phyloP scores from a whole-genome alignment of 495 filamentous ascomycete species.

The Pyrenula massariospora region DNA sequence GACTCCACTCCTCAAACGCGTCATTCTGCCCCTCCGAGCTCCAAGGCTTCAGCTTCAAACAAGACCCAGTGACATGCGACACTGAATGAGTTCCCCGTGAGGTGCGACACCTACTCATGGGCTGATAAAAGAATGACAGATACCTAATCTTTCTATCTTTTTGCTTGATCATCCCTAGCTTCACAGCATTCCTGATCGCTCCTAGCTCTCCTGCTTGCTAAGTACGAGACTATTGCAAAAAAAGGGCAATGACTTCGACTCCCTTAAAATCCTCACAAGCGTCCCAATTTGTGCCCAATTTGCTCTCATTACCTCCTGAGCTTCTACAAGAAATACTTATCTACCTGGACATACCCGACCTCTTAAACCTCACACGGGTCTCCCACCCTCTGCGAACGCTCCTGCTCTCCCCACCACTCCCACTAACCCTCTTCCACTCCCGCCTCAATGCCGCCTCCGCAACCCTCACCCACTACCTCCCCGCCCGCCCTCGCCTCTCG shows the following conservation, averaged over 20 bases:
- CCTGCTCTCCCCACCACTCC: conserved; percentile 29
- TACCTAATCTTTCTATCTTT: too few species aligned
- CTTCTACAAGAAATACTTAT: conserved; percentile 41
- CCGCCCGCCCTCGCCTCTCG: conserved; percentile 39
- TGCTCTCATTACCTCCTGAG: conserved; percentile 33
- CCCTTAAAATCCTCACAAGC: too few species aligned
- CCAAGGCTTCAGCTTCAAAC: neutral
- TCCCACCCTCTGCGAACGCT: conserved; percentile 42
- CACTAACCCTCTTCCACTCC: conserved; percentile 31
- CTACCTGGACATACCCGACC: conserved; percentile 45
- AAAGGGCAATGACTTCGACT: too few species aligned
- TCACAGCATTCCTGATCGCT: too few species aligned
- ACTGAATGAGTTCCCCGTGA: too few species aligned
- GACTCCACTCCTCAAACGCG: neutral
- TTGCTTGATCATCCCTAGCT: too few species aligned
- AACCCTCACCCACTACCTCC: conserved; percentile 32
- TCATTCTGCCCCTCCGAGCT: neutral
- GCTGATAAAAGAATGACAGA: too few species aligned
- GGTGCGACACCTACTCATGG: too few species aligned
- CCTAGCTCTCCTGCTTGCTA: too few species aligned
- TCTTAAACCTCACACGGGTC: conserved; percentile 41
- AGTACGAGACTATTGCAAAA: too few species aligned
- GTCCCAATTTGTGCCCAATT: neutral
- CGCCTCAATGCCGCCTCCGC: conserved; percentile 39
- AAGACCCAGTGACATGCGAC: neutral